phyloP scores from a whole-genome alignment of 129 eudicot species.

The Pulicaria dysenterica region DNA sequence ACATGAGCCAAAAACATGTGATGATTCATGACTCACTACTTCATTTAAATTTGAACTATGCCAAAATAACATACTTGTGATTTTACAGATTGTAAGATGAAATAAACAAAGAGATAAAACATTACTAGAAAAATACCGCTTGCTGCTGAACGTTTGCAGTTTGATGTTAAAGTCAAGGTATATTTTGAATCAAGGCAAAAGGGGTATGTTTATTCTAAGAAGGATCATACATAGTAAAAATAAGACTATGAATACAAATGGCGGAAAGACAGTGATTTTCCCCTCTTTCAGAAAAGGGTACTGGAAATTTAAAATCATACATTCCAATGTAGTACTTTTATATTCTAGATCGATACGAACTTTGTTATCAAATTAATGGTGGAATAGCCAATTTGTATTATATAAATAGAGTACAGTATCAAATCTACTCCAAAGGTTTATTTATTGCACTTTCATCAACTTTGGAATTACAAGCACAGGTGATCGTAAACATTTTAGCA shows the following conservation, averaged over 20 bases:
- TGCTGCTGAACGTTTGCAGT: not conserved
- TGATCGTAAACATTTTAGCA: not conserved
- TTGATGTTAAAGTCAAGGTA: not conserved
- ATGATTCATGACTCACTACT: slow-evolving; percentile 14
- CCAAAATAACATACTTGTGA: slow-evolving; percentile 2
- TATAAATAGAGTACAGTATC: too few species aligned
- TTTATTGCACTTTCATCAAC: slow-evolving; percentile 1
- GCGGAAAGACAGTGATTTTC: not conserved
- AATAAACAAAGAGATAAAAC: not conserved
- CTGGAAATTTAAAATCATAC: too few species aligned
- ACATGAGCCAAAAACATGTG: slow-evolving; percentile 19
- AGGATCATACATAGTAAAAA: not conserved
- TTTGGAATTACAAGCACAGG: not conserved
- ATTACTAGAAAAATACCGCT: slow-evolving; percentile 1
- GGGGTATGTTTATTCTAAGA: not conserved
- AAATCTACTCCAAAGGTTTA: not conserved
- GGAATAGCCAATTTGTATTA: not conserved
- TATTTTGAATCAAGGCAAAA: not conserved
- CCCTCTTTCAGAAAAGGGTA: not conserved
- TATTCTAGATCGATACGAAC: too few species aligned
- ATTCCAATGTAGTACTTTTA: too few species aligned
- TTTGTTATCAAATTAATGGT: too few species aligned
- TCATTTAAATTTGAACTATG: not conserved
- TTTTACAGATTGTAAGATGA: not conserved
- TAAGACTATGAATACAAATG: not conserved